These are phyloP conservation scores for Castanea crenata DNA, from an alignment of 306 rosid genomes.

Conservation along the genomic window DNA sequence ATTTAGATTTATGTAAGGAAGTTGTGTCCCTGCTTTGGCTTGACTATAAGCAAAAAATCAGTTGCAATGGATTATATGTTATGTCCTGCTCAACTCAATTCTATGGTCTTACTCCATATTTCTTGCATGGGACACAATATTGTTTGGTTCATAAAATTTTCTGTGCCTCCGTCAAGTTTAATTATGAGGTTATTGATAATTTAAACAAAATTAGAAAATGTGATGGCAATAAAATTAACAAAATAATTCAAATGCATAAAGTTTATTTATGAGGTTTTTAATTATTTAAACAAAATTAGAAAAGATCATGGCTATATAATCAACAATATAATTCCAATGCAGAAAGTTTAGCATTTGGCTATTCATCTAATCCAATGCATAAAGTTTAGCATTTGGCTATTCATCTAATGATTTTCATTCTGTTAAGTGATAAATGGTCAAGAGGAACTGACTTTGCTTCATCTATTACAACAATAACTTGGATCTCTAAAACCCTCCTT, in stretches of 20 bases:
- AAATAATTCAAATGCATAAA: neutral
- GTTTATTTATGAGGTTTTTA: neutral
- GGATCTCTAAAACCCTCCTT: constrained; percentile 18
- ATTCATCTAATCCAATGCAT: neutral
- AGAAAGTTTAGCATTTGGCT: neutral
- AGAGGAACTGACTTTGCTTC: neutral
- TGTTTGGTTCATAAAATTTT: too few relatives aligned
- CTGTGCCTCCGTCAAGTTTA: too few relatives aligned
- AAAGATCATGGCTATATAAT: neutral
- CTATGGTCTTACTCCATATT: too few relatives aligned
- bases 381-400: too few relatives aligned
- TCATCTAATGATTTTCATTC: neutral
- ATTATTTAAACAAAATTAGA: neutral
- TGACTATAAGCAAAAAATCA: too few relatives aligned
- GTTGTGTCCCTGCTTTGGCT: too few relatives aligned
- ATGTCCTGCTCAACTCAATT: too few relatives aligned
- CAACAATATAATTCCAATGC: neutral
- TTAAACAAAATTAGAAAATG: neutral
- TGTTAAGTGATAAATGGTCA: neutral
- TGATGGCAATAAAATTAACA: neutral
- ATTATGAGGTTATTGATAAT: neutral
- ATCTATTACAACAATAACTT: neutral
- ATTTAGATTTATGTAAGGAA: too few relatives aligned
- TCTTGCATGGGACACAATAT: too few relatives aligned
- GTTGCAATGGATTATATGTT: too few relatives aligned